Evolutionary conservation across 306 rosid genomes (phyloP).

Genomic region (Albizia julibrissin): DNA sequence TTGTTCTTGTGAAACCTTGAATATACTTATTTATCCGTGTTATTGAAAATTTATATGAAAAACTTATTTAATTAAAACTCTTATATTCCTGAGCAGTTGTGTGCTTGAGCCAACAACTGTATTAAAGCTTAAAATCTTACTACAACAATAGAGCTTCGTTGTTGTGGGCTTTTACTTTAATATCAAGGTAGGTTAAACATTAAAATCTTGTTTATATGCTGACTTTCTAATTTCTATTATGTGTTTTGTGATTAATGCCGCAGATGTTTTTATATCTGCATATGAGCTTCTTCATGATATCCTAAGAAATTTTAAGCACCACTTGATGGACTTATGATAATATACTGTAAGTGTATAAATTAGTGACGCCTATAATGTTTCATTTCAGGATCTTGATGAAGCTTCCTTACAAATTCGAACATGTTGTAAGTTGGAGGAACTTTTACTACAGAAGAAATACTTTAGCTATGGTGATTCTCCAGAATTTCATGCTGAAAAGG

Average conservation of each 20-base stretch:
- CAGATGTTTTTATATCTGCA: constrained; percentile 18
- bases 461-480: constrained; percentile 65
- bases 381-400: constrained; percentile 61
- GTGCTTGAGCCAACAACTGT: not conserved
- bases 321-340: constrained; percentile 20
- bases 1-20: not conserved
- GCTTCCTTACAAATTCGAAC: constrained; percentile 55
- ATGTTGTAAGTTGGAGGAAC: constrained; percentile 68
- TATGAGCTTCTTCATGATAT: constrained; percentile 19
- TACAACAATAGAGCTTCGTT: constrained; percentile 2
- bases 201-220: not conserved
- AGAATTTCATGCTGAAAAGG: constrained; percentile 73
- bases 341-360: not conserved
- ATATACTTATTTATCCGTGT: too few species aligned
- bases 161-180: not conserved
- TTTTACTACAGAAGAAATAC: constrained; percentile 70
- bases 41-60: not conserved
- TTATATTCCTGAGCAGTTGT: not conserved
- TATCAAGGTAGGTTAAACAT: not conserved
- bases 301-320: constrained; percentile 3
- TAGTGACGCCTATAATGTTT: constrained; percentile 10
- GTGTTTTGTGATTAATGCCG: not conserved
- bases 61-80: not conserved
- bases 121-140: not conserved
- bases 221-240: not conserved